These are phyloP conservation scores for Globisporangium cederbergense DNA, from an alignment of 352 stramenopile species.

Conservation along the genomic window DNA sequence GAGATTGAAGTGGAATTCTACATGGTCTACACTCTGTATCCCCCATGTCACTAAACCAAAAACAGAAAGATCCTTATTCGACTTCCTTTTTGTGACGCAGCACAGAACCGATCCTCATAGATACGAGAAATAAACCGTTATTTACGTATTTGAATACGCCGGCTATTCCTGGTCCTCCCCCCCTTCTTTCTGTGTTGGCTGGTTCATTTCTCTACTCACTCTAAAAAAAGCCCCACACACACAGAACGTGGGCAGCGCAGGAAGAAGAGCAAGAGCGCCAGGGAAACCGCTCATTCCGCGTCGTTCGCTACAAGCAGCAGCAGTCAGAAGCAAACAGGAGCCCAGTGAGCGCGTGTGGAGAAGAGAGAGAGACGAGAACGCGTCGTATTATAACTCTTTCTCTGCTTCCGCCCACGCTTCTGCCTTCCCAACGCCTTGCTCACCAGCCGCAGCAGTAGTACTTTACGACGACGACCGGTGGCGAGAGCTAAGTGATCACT, in stretches of 20 bases:
- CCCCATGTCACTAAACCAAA: not conserved
- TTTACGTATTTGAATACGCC: not conserved
- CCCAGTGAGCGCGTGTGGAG: not conserved
- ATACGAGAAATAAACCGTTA: constrained; percentile 2
- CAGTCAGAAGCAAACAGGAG: constrained; percentile 1
- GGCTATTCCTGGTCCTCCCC: too few species aligned
- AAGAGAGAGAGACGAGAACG: constrained; percentile 1
- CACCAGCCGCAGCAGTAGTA: not conserved
- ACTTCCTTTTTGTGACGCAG: not conserved
- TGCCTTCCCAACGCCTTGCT: not conserved
- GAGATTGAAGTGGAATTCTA: not conserved
- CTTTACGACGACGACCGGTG: too few species aligned
- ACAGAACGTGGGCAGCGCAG: not conserved
- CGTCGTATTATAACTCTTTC: constrained; percentile 5
- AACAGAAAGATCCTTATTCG: too few species aligned
- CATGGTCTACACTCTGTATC: not conserved
- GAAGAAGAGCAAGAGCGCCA: not conserved
- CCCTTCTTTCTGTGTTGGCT: too few species aligned
- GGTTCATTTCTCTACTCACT: constrained; percentile 1
- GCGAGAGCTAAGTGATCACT: not conserved
- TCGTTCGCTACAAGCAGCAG: constrained; percentile 6
- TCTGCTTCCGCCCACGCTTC: not conserved
- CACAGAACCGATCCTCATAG: not conserved
- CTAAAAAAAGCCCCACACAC: constrained; percentile 7
- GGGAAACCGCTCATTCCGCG: constrained; percentile 7